phyloP scores from a whole-genome alignment of 306 rosid species.

The Senna tora region DNA sequence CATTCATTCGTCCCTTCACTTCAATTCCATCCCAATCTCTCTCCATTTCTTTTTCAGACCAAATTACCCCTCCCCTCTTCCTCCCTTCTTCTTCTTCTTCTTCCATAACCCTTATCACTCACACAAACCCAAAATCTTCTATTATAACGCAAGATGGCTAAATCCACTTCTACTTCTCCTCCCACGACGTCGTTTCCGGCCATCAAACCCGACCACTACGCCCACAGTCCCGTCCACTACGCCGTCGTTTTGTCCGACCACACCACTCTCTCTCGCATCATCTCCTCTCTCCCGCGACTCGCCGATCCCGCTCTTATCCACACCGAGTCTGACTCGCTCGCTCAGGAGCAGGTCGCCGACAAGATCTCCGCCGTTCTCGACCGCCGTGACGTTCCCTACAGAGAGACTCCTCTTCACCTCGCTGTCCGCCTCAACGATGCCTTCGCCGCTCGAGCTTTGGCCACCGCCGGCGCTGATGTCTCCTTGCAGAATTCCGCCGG shows the following conservation, averaged over 20 bases:
- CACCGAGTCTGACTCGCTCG: constrained; percentile 76
- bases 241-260: constrained; percentile 71
- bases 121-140: not conserved
- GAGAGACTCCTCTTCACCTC: constrained; percentile 93
- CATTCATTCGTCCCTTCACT: constrained; percentile 15
- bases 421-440: constrained; percentile 76
- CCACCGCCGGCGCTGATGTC: constrained; percentile 81
- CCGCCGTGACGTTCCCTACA: constrained; percentile 84
- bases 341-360: constrained; percentile 80
- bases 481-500: constrained; percentile 85
- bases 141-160: constrained; percentile 54
- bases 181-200: constrained; percentile 50
- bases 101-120: not conserved
- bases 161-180: constrained; percentile 35
- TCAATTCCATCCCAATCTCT: constrained; percentile 7
- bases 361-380: constrained; percentile 66
- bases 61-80: constrained; percentile 22
- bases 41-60: not conserved
- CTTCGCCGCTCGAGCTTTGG: constrained; percentile 54
- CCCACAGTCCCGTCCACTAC: constrained; percentile 80
- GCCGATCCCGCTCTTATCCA: constrained; percentile 67
- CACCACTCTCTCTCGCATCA: constrained; percentile 58
- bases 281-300: constrained; percentile 69
- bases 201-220: constrained; percentile 62
- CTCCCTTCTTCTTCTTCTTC: not conserved